Base-by-base conservation (phyloP, 257 asterid species). In the Solanum pennellii region DNA sequence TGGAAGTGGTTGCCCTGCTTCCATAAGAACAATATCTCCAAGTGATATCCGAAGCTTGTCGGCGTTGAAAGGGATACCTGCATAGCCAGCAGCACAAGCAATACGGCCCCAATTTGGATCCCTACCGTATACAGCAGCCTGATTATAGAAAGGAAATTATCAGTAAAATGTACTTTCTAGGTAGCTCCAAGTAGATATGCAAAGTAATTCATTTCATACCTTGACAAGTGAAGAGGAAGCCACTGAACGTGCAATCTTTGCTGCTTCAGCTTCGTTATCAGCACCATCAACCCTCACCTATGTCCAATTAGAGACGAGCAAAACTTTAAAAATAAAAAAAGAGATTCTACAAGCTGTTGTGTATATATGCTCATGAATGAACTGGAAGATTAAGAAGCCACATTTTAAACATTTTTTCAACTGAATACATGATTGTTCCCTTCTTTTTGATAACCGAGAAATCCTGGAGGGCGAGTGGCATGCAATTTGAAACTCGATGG, bases 41-140 rank as follows among this genome's bases (percentile, higher is more conserved):
- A 97, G 97, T 37, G 94, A 94, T 92, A 97, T 94, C 77, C 86
- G 90, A 71, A 97, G 99, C 73, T 92, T 88, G 89, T 94, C 90
- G 39, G 88, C 94, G 89, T 94, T 90, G 88, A 96, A 97, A 27
- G 92, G 90, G 86, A 96, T 91, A 74, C 99, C 99, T 2, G 99
- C 98, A 89, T 95, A 93, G 82, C 99, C 99, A 88, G 98, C 99
- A 74, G 98, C 98, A 89, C 98, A 95, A 83, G 99, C 99, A 90
- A 96, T 95, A 41, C 98, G 96, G 9, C 99, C 99, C 99, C 99
- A 97, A 84, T 97, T 97, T 73, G 99, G 99, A 91, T 97, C 99
- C 90, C 99, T 92, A 77, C 99, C 99, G 65, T 95, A 97, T 47
- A 95, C 93, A 66, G 99, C 99, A 89, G 98, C 99, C 98, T 95